Evolutionary conservation across 176 grass and related monocot species (phyloP), one percentile per base, ranked within the genome.

Genomic region (Saccharum officinarum): DNA sequence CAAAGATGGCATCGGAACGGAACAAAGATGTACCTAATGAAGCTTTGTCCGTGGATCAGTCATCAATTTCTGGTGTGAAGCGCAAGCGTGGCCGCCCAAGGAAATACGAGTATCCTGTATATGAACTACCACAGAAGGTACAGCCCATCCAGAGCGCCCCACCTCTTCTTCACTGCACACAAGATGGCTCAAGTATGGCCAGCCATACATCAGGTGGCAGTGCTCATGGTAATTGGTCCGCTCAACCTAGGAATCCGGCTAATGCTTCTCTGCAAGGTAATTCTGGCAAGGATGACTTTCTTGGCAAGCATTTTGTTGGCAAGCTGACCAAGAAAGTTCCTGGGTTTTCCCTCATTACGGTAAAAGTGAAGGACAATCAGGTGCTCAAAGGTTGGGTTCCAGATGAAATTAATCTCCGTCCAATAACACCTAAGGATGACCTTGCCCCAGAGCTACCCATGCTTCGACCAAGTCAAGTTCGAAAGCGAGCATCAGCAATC

Each of bases 311-410:
- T 76, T 87, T 91, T 80, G 69, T 84, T 30, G 89, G 85, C 20
- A 87, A 84, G 81, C 68, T 87, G 81, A 20, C 81, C 42, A 91
- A 84, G 33, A 79, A 84, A 69, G 69, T 12, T 71, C 69, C 80
- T 52, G 89, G 89, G 10, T 87, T 91, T 80, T 84, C 80, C 67
- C 89, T 84, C 18, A 80, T 91, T 76, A 91, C 76, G 40, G 89
- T 91, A 34, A 91, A 84, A 84, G 61, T 91, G 62, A 91, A 87
- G 49, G 76, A 71, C 33, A 87, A 87, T 80, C 89, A 84, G 62
- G 52, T 91, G 20, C 85, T 91, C 85, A 91, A 73, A 91, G 89
- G 89, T 70, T 91, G 89, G 85, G 17, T 91, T 60, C 89, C 85
- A 64, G 85, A 91, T 87, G 81, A 80, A 87, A 80, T 34, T 50